phyloP scores from a whole-genome alignment of 2,329 filamentous ascomycete species.

The Arthrinium phaeospermum region DNA sequence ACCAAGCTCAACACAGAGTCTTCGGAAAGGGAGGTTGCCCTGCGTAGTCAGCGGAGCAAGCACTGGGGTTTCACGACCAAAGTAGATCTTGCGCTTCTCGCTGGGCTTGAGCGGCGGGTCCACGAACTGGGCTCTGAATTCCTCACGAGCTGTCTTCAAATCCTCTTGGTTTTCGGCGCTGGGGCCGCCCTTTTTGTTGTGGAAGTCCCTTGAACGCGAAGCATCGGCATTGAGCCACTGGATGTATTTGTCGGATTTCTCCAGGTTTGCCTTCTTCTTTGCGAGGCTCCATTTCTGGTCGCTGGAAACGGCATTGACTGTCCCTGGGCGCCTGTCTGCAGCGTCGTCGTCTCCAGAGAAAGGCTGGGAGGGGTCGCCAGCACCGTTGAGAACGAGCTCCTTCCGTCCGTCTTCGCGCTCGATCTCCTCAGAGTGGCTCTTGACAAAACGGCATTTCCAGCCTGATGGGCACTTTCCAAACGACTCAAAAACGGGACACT shows the following conservation, averaged over 20 bases:
- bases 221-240: conserved; percentile 77
- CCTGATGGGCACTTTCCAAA: conserved; percentile 81
- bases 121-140: conserved; percentile 79
- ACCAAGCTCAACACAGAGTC: conserved; percentile 86
- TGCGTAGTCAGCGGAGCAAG: conserved; percentile 96
- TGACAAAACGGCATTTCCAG: conserved; percentile 93
- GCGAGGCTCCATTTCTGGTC: conserved; percentile 76
- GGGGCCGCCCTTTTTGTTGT: conserved; percentile 49
- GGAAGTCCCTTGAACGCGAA: conserved; percentile 53
- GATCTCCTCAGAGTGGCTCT: conserved; percentile 84
- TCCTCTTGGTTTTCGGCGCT: conserved; percentile 41
- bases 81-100: conserved; percentile 93
- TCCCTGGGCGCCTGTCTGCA: conserved; percentile 59
- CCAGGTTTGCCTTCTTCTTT: conserved; percentile 72
- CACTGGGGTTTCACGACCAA: conserved; percentile 89
- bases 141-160: conserved; percentile 51
- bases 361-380: conserved; percentile 34
- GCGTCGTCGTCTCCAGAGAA: conserved; percentile 33
- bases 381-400: conserved; percentile 73
- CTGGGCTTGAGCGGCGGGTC: conserved; percentile 89
- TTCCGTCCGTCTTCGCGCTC: conserved; percentile 79
- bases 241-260: conserved; percentile 77
- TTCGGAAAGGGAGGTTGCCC: conserved; percentile 92
- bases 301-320: conserved; percentile 76
- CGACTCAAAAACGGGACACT: conserved; percentile 81